Percentiles rank a stretch among this genome's conserved stretches.
Conservation (phyloP, 352 stramenopile species). For the Phytopythium sindhum region DNA sequence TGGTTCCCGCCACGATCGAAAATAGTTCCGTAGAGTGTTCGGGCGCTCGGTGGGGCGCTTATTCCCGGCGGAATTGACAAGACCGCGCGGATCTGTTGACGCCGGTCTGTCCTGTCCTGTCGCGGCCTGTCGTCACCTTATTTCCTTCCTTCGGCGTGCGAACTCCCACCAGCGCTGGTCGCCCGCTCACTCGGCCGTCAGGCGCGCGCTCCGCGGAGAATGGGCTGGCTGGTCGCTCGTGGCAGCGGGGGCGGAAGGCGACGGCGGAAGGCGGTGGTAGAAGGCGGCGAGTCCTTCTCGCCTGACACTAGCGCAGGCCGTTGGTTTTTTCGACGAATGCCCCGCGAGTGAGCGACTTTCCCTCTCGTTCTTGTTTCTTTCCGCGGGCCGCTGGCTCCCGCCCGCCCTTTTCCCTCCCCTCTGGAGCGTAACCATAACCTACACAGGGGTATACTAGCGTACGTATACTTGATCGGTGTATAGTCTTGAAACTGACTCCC, state of each 20-base stretch:
- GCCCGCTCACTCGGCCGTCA: background rate
- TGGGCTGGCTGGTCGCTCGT: background rate
- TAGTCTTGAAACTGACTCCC: slow-evolving; percentile 4
- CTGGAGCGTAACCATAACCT: background rate
- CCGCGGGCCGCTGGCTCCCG: background rate
- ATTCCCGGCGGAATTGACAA: background rate
- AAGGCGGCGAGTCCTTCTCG: background rate
- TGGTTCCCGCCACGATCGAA: slow-evolving; percentile 14
- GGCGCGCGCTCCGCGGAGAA: background rate
- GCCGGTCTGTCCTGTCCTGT: background rate
- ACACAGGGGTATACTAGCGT: background rate
- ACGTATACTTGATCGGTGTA: background rate
- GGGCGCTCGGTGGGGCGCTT: background rate
- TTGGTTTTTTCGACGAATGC: slow-evolving; percentile 8
- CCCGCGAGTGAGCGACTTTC: slow-evolving; percentile 5
- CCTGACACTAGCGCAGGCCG: background rate
- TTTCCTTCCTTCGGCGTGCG: background rate
- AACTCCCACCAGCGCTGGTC: background rate
- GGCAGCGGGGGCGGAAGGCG: background rate
- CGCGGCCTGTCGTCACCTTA: background rate
- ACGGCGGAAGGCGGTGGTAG: background rate
- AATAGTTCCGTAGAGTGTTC: background rate
- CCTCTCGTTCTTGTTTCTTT: background rate
- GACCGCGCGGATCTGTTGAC: background rate
- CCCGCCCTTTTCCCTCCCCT: background rate